Base-by-base conservation (phyloP, 139 green algal species). In the Coccomyxa sp. region DNA sequence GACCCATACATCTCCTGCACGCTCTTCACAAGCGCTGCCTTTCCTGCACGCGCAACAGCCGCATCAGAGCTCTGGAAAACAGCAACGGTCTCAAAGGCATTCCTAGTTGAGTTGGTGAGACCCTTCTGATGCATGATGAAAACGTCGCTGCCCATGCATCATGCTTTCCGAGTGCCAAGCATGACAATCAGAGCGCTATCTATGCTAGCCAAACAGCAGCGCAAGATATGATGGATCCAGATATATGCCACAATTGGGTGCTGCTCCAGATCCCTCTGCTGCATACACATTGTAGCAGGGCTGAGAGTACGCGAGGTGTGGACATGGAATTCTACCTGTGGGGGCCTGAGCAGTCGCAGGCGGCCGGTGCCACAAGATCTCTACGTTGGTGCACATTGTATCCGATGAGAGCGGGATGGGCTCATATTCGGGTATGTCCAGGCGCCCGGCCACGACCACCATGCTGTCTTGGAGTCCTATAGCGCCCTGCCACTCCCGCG, bases 401-500 rank as follows among this genome's bases (percentile, higher is more conserved):
- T 87, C 82, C 40, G 64, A 80, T 27, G 79, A 78, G 8, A 84
- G n/a, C 7, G 78, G 22, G 38, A 81, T 81, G 64, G 75, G 80
- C 40, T 85, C 81, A 44, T 80, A 79, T 14, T 82, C 58, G 35
- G 76, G 76, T 34, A 80, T 82, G 44, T 82, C 81, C 6, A 71
- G 37, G 38, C 80, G 55, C 7, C 83, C 83, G 24, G 77, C 80
- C 37, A 88, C 80, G 18, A 88, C 77, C 27, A 88, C 81, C 79
- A 85, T 81, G 72, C 75, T 80, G 76, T 84, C 83, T 72, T 79
- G 75, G 12, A 88, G 74, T 1, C 83, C 83, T 5, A 85, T 33
- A 12, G 64, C 76, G 7, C 37, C 55, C 69, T 87, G 83, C 79
- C 83, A 84, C 55, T 87, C 83, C 3, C 83, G 68, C 36, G 79